Evolutionary conservation across 2,329 filamentous ascomycete species (phyloP), one percentile per base, ranked within the genome.

Genomic region (Sporothrix euskadiensis): DNA sequence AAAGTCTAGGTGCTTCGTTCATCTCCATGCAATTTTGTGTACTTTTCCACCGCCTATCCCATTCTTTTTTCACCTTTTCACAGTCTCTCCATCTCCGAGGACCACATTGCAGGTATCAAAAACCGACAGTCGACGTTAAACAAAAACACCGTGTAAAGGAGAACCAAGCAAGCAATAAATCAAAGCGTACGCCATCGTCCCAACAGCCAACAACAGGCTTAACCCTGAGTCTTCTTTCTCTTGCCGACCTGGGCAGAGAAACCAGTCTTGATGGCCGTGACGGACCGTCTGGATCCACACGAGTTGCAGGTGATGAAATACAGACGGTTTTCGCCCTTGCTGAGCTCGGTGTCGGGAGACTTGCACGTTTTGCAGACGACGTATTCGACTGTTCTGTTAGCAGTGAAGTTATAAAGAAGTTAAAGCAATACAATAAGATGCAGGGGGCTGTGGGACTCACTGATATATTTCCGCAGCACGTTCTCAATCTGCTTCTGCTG

Each of bases 401-500:
- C 52, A 14, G 14, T 16, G 44, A 26, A 56, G 26, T 26, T 26
- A 26, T 26, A 26, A 26, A 26, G 26, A 26, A 26, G 26, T 26
- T 26, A 26, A 26, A 26, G 26, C 52, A 12, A 54, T 19, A 54
- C n/a, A 8, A 56, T 30, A 1, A 16, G 16, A 47, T 69, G 73
- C 87, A 90, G 83, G 86, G 92, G 74, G 26, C 26, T 26, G 26
- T 26, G 26, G 70, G 78, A 75, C 75, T 14, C n/a, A 77, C 76
- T 92, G 82, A 97, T 98, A 83, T 97, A 97, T 87, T 95, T 93
- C 85, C 95, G 89, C 81, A 98, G 85, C 71, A 98, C 94, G 84
- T 97, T 97, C 87, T 99, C 96, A 81, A 98, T 94, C 87, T 98
- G 95, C 86, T 98, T 98, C 86, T 98, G 95, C 84, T 98, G 95